phyloP scores from a whole-genome alignment of 371 early-diverging fungal species.

The Rhizopus arrhizus region DNA sequence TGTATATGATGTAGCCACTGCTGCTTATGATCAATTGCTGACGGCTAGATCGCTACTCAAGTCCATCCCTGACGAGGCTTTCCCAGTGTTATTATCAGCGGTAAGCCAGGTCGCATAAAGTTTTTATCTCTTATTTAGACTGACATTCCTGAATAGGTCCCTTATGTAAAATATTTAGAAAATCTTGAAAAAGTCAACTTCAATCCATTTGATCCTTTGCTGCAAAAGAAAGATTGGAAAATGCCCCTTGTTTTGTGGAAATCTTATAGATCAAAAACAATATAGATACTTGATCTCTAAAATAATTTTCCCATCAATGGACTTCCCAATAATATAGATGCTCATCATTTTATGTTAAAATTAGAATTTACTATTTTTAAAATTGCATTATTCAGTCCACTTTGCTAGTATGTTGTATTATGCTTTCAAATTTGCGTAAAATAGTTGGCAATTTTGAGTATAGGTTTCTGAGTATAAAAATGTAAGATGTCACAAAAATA shows the following conservation, averaged over 20 bases:
- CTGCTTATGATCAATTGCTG: slow-evolving; percentile 78
- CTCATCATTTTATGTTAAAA: too few relatives aligned
- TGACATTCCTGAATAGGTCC: slow-evolving; percentile 37
- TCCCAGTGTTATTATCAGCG: slow-evolving; percentile 69
- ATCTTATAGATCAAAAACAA: slow-evolving; percentile 27
- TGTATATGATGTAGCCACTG: slow-evolving; percentile 79
- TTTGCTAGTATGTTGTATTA: too few relatives aligned
- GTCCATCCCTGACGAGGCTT: slow-evolving; percentile 53
- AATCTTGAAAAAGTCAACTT: slow-evolving; percentile 72
- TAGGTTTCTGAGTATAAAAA: too few relatives aligned
- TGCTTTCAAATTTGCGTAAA: too few relatives aligned
- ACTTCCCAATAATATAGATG: too few relatives aligned
- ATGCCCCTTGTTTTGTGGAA: slow-evolving; percentile 67
- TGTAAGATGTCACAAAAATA: too few relatives aligned
- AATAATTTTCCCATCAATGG: too few relatives aligned
- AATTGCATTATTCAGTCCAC: too few relatives aligned
- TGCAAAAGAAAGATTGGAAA: slow-evolving; percentile 68
- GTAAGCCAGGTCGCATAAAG: slow-evolving; percentile 36
- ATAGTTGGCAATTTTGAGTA: too few relatives aligned
- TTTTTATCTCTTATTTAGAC: not conserved
- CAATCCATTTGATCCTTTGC: slow-evolving; percentile 66
- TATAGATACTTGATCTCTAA: slow-evolving; percentile 6
- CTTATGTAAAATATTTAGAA: slow-evolving; percentile 64
- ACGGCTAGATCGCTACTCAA: slow-evolving; percentile 71
- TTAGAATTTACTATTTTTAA: too few relatives aligned